Evolutionary conservation across 1,284 basidiomycete species (phyloP).

Genomic region (Volvariella surrecta): DNA sequence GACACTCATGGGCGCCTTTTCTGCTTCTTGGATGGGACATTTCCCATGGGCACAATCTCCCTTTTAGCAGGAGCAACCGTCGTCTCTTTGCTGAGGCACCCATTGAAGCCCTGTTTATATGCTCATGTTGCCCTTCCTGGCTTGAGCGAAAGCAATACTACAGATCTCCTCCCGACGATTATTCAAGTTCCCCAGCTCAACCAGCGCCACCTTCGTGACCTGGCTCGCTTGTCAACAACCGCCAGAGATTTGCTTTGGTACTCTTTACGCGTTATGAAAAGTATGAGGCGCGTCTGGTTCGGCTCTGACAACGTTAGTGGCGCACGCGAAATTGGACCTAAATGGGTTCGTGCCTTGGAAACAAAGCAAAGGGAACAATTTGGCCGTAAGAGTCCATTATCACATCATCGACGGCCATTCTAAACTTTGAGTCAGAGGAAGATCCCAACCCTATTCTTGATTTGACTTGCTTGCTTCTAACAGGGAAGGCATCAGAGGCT

Average conservation of each 20-base stretch:
- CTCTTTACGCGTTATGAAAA: constrained; percentile 55
- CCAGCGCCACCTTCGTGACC: constrained; percentile 47
- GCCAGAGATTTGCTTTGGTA: constrained; percentile 66
- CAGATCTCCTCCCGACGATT: constrained; percentile 34
- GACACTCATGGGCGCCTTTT: constrained; percentile 51
- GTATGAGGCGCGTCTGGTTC: constrained; percentile 64
- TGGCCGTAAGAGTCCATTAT: constrained; percentile 39
- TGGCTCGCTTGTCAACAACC: constrained; percentile 63
- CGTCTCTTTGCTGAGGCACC: constrained; percentile 43
- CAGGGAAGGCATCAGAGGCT: constrained; percentile 59
- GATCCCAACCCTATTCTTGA: constrained; percentile 58
- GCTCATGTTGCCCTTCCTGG: constrained; percentile 29
- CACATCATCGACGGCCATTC: constrained; percentile 3
- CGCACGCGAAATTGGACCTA: constrained; percentile 62
- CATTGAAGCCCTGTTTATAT: constrained; percentile 35
- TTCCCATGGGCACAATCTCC: constrained; percentile 59
- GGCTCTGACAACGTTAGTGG: constrained; percentile 57
- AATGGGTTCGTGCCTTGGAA: constrained; percentile 61
- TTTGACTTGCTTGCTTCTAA: constrained; percentile 61
- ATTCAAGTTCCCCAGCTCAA: constrained; percentile 52
- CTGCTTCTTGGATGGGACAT: constrained; percentile 72
- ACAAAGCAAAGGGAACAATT: constrained; percentile 53
- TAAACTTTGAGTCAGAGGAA: constrained; percentile 30
- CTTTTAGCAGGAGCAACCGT: constrained; percentile 29
- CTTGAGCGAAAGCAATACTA: not conserved